A percentile compares a stretch with the other conserved stretches of the same genome.
Evolutionary conservation across 768 basidiomycete species (phyloP).

Genomic region (Boletus rex-veris): DNA sequence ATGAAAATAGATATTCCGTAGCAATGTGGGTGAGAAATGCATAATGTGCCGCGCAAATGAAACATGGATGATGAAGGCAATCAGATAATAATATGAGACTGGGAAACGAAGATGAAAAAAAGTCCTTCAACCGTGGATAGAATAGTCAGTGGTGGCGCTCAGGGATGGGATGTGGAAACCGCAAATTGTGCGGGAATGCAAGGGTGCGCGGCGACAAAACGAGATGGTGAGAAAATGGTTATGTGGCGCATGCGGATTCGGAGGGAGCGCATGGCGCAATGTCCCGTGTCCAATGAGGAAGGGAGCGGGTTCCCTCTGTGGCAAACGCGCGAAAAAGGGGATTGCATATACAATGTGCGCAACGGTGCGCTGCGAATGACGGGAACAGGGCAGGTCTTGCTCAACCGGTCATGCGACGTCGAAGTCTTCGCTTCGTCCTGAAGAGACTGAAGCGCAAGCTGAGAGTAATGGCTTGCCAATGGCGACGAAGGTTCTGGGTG

Average conservation of each 20-base stretch:
- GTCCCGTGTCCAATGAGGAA: conserved; percentile 21
- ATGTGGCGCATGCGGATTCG: conserved; percentile 22
- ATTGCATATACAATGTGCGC: conserved; percentile 24
- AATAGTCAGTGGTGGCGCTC: background rate
- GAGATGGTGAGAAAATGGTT: conserved; percentile 13
- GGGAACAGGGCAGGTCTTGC: background rate
- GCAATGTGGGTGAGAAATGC: conserved; percentile 29
- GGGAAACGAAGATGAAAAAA: conserved; percentile 16
- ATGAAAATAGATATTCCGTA: conserved; percentile 33
- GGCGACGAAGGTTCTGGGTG: conserved; percentile 46
- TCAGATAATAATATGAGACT: conserved; percentile 28
- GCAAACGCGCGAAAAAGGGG: conserved; percentile 21
- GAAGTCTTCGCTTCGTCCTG: conserved; percentile 42
- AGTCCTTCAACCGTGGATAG: conserved; percentile 4
- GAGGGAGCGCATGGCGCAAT: conserved; percentile 23
- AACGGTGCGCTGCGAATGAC: conserved; percentile 8
- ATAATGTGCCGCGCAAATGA: conserved; percentile 24
- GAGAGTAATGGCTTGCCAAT: conserved; percentile 60
- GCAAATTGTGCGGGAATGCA: conserved; percentile 21
- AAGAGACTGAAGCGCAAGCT: conserved; percentile 57
- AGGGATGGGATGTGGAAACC: conserved; percentile 4
- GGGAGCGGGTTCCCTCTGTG: conserved; percentile 18
- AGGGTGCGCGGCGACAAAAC: conserved; percentile 11
- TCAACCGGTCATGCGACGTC: conserved; percentile 29
- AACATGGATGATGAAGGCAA: conserved; percentile 20